These are phyloP conservation scores for Spizellomyces sp. DNA, from an alignment of 192 early-diverging fungal species.

Conservation along the genomic window DNA sequence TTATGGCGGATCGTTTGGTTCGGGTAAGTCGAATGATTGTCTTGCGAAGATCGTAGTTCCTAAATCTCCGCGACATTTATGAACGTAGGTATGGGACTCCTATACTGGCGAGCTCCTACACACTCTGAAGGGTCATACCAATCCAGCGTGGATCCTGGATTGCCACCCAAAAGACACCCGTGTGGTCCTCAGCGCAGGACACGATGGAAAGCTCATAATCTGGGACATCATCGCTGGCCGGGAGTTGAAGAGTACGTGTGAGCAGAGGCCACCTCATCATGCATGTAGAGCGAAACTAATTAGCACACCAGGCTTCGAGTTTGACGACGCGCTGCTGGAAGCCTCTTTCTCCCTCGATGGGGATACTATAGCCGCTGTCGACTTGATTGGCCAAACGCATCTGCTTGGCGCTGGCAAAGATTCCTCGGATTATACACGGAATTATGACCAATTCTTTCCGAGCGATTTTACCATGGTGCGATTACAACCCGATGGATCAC, in stretches of 20 bases:
- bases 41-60: not conserved
- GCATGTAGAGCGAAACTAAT: conserved; percentile 48
- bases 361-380: conserved; percentile 69
- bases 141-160: conserved; percentile 73
- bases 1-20: conserved; percentile 45
- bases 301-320: conserved; percentile 9
- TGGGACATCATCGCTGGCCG: conserved; percentile 74
- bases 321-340: conserved; percentile 55
- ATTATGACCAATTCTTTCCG: conserved; percentile 74
- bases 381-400: conserved; percentile 69
- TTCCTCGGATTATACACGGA: conserved; percentile 47
- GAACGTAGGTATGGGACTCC: conserved; percentile 66
- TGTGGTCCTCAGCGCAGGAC: conserved; percentile 77
- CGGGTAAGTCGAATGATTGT: conserved; percentile 16
- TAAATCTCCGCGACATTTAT: too few species aligned
- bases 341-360: conserved; percentile 80
- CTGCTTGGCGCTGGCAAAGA: conserved; percentile 69
- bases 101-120: conserved; percentile 58
- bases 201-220: conserved; percentile 79
- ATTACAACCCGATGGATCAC: conserved; percentile 63
- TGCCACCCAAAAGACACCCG: conserved; percentile 72
- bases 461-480: conserved; percentile 74
- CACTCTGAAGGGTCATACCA: conserved; percentile 59
- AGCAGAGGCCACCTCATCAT: too few species aligned
- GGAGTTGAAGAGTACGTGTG: conserved; percentile 54